Conservation (phyloP, 208 protist species). For the Wallacemonas sp. region DNA sequence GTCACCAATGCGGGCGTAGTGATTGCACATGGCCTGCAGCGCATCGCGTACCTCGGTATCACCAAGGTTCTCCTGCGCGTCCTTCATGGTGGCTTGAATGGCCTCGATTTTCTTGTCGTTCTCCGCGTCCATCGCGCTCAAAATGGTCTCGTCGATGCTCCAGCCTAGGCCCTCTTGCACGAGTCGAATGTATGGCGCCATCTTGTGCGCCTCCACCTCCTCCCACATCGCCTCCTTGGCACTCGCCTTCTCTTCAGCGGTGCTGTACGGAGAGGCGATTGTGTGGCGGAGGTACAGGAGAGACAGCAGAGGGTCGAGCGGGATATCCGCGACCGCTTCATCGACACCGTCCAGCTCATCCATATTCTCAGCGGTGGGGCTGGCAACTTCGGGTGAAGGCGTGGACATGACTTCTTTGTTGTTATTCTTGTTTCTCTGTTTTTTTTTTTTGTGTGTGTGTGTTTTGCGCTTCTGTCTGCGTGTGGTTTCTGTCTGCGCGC, state of each 20-base stretch:
- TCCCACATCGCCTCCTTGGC: conserved; percentile 68
- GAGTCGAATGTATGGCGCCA: conserved; percentile 89
- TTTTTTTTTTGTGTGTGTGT: background rate
- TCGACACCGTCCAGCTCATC: conserved; percentile 33
- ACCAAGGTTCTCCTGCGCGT: conserved; percentile 96
- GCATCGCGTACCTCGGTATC: conserved; percentile 97
- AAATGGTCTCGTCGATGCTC: conserved; percentile 58
- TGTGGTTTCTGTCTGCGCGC: background rate
- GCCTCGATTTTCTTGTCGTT: conserved; percentile 80
- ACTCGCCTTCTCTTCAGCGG: conserved; percentile 66
- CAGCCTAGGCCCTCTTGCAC: conserved; percentile 80
- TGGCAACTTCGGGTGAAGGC: background rate
- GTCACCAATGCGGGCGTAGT: conserved; percentile 95
- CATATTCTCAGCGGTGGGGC: conserved; percentile 21
- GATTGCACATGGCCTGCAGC: conserved; percentile 91
- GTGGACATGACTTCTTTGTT: conserved; percentile 10
- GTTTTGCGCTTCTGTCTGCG: conserved; percentile 8
- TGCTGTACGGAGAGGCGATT: conserved; percentile 75
- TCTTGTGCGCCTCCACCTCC: conserved; percentile 79
- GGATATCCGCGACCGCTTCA: conserved; percentile 33
- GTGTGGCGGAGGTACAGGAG: conserved; percentile 83
- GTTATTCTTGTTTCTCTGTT: conserved; percentile 15
- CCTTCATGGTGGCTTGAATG: conserved; percentile 89
- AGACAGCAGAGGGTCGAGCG: conserved; percentile 79
- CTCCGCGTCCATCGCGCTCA: conserved; percentile 68